Evolutionary conservation across 2,329 filamentous ascomycete species (phyloP).

Genomic region (Talaromyces marneffei): DNA sequence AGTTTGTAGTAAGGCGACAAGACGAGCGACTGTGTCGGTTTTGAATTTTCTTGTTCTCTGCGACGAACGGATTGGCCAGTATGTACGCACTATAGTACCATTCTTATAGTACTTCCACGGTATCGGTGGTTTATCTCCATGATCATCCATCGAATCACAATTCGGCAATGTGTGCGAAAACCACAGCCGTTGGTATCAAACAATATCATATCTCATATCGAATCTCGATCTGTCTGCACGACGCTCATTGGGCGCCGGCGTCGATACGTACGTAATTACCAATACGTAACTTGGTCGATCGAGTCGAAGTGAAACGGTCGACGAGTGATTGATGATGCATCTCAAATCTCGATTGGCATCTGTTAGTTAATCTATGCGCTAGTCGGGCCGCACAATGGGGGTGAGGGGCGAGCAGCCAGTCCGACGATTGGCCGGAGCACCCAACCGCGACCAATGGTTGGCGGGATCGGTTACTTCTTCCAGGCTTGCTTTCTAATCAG

Average conservation of each 20-base stretch:
- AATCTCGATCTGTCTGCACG: not conserved
- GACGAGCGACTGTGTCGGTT: not conserved
- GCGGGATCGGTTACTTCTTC: not conserved
- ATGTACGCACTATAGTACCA: not conserved
- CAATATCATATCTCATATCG: not conserved
- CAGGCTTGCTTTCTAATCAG: not conserved
- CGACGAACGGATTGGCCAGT: not conserved
- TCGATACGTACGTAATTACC: not conserved
- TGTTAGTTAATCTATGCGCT: not conserved
- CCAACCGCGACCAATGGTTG: not conserved
- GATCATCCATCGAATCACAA: not conserved
- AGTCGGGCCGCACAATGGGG: constrained; percentile 7
- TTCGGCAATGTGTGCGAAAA: not conserved
- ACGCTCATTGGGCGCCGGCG: not conserved
- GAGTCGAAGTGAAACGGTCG: not conserved
- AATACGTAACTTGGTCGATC: not conserved
- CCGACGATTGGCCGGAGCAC: not conserved
- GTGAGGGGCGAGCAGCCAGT: not conserved
- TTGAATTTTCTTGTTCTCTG: not conserved
- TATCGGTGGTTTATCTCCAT: not conserved
- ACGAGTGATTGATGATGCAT: constrained; percentile 6
- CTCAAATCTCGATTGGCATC: constrained; percentile 11
- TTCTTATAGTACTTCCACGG: not conserved
- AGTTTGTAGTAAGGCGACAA: not conserved
- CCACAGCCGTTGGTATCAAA: not conserved